These are phyloP conservation scores for Aspergillus nanangensis DNA, from an alignment of 495 filamentous ascomycete species.

Conservation along the genomic window DNA sequence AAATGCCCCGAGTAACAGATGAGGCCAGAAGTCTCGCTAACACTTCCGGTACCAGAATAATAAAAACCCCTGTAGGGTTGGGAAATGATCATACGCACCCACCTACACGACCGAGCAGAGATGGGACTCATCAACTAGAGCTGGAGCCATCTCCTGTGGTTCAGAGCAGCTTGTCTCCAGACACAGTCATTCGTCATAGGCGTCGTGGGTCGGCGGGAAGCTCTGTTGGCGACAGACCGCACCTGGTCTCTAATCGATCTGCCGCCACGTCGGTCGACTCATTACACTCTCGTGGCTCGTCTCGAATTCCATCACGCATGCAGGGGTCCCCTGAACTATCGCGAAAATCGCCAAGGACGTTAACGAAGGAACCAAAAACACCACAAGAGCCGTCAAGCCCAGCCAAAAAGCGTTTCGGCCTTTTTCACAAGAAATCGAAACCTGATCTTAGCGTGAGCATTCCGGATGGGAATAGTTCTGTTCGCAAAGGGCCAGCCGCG, in stretches of 20 bases:
- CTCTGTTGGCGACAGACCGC: conserved; percentile 6
- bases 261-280: conserved; percentile 36
- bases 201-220: conserved; percentile 39
- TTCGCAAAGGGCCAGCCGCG: conserved; percentile 78
- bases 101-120: conserved; percentile 71
- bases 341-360: conserved; percentile 26
- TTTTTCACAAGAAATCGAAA: conserved; percentile 73
- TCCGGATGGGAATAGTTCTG: conserved; percentile 49
- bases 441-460: conserved; percentile 48
- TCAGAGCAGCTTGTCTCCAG: conserved; percentile 65
- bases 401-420: conserved; percentile 58
- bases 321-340: conserved; percentile 29
- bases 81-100: conserved; percentile 10
- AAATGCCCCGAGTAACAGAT: too few relatives aligned
- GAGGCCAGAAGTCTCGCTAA: too few relatives aligned
- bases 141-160: conserved; percentile 64
- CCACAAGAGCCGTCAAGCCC: conserved; percentile 21
- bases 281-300: conserved; percentile 28
- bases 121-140: conserved; percentile 67
- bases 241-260: conserved; percentile 17
- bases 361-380: conserved; percentile 18
- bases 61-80: neutral
- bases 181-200: conserved; percentile 37
- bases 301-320: conserved; percentile 36
- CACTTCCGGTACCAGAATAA: neutral